Evolutionary conservation across 2,329 filamentous ascomycete species (phyloP).

Genomic region (Colletotrichum nymphaeae): DNA sequence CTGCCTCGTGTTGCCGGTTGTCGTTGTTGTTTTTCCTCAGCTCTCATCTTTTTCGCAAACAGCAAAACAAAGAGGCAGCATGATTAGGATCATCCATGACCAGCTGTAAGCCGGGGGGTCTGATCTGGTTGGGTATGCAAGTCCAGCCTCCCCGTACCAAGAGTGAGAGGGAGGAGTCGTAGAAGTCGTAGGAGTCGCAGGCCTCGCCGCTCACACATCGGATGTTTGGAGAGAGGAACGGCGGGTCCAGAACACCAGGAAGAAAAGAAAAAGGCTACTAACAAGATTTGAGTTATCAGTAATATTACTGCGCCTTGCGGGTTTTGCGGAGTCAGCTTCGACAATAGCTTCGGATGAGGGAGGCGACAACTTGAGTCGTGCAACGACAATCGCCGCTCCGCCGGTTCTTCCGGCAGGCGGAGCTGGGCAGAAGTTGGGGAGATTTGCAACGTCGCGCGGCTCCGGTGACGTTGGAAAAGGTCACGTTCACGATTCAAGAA

Average conservation of each 20-base stretch:
- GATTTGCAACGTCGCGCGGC: neutral
- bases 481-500: neutral
- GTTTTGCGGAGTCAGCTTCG: neutral
- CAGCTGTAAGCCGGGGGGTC: neutral
- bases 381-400: neutral
- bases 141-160: neutral
- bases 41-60: neutral
- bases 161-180: neutral
- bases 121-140: neutral
- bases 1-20: conserved; percentile 16
- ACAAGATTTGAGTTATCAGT: neutral
- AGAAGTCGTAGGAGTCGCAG: neutral
- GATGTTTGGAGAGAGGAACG: conserved; percentile 17
- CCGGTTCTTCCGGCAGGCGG: neutral
- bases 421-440: neutral
- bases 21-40: conserved; percentile 2
- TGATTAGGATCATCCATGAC: conserved; percentile 24
- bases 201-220: conserved; percentile 20
- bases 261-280: neutral
- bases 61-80: neutral
- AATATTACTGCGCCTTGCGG: conserved; percentile 15
- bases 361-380: neutral
- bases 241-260: neutral
- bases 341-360: conserved; percentile 11
- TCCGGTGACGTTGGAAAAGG: neutral